Conservation (phyloP, 1,284 basidiomycete species). For the Boletus semigastroideus region DNA sequence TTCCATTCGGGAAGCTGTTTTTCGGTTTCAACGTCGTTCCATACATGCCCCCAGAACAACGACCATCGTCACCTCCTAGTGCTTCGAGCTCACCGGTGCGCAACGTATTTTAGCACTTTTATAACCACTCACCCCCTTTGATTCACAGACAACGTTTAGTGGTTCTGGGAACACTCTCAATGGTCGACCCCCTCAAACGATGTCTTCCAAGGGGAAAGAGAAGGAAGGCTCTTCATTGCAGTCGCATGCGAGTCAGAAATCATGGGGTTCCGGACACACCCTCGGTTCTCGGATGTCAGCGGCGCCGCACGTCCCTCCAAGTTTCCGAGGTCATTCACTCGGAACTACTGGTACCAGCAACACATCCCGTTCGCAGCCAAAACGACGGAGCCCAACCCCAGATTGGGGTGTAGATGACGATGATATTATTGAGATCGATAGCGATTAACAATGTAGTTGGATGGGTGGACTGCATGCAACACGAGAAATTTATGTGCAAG, state of each 20-base stretch:
- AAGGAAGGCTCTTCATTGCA: conserved; percentile 42
- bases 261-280: conserved; percentile 61
- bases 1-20: conserved; percentile 93
- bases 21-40: conserved; percentile 85
- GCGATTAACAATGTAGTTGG: conserved; percentile 45
- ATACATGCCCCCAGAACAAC: conserved; percentile 55
- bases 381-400: conserved; percentile 61
- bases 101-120: conserved; percentile 5
- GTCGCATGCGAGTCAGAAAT: conserved; percentile 28
- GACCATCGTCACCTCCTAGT: conserved; percentile 29
- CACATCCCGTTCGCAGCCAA: conserved; percentile 42
- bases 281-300: conserved; percentile 45
- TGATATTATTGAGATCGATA: conserved; percentile 73
- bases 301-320: conserved; percentile 36
- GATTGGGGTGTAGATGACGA: conserved; percentile 79
- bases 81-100: conserved; percentile 30
- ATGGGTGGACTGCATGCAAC: background rate
- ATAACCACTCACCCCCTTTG: conserved; percentile 1
- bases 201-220: conserved; percentile 50
- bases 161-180: conserved; percentile 56
- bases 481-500: background rate
- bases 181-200: conserved; percentile 39
- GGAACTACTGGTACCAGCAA: conserved; percentile 56
- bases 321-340: conserved; percentile 37
- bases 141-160: conserved; percentile 41